Evolutionary conservation across 495 filamentous ascomycete species (phyloP), one percentile per base, ranked within the genome.

Genomic region (Bombardia bombarda): DNA sequence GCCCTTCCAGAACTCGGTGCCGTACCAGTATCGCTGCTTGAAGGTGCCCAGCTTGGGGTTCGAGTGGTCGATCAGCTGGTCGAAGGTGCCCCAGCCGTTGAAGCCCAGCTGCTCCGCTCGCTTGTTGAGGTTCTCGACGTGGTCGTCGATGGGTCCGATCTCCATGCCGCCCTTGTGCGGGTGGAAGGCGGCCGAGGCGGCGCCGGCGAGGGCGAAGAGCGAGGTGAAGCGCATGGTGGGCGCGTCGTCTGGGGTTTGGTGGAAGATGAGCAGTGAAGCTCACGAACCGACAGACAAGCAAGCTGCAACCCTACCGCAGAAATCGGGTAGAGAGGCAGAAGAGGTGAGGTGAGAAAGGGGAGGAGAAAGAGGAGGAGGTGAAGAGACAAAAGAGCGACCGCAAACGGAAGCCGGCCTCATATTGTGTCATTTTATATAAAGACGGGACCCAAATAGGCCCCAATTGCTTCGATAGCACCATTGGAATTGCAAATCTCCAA

Each of bases 41-140:
- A 63, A 63, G 21, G 57, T 63, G 42, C 60, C 60, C 3, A 55
- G 55, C 9, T 35, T 37, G 8, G 60, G 57, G 49, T 55, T 43
- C 24, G 48, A 8, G 47, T 63, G 60, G 49, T 60, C 55, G 43
- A 63, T 52, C 7, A 63, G 60, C 49, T 63, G 60, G 43, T 56
- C 49, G 30, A 63, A 63, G 10, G 46, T 47, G 22, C 55, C 57
- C 36, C 49, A 58, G 38, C 57, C 55, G 26, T 51, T 47, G 49
- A 43, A 63, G 55, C 47, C 45, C 0, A 18, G 14, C 17, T 14
- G 21, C 21, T 49, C 43, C 39, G 56, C 50, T 17, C 56, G 50
- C 43, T 53, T 59, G 35, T 42, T 44, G 3, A 55, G 48, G 18
- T 36, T 38, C 8, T 42, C 45, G 16, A 40, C 33, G 12, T 12